These are phyloP conservation scores for Hypoxylon intermedium DNA, from an alignment of 495 filamentous ascomycete genomes.

Conservation along the genomic window DNA sequence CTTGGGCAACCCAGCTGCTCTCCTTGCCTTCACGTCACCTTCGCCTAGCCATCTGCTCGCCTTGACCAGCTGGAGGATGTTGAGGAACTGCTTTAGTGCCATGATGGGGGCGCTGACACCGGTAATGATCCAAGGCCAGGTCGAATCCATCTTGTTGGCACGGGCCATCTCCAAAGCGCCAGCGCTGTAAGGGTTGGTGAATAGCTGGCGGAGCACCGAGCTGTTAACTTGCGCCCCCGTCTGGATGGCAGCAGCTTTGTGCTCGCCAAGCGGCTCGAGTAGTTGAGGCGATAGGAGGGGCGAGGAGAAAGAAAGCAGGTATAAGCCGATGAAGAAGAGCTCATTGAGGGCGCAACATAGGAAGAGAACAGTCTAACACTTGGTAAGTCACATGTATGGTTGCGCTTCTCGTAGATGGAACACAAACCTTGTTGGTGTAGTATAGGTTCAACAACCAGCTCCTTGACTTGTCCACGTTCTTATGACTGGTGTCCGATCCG, in stretches of 20 bases:
- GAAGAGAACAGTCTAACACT: slow-evolving; percentile 82
- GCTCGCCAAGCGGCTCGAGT: slow-evolving; percentile 57
- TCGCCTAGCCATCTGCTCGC: slow-evolving; percentile 92
- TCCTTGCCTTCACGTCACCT: slow-evolving; percentile 72
- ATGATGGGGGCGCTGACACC: slow-evolving; percentile 84
- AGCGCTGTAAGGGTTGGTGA: slow-evolving; percentile 84
- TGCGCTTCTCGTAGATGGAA: slow-evolving; percentile 14
- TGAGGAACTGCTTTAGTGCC: slow-evolving; percentile 90
- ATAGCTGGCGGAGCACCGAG: slow-evolving; percentile 67
- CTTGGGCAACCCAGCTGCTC: slow-evolving; percentile 57
- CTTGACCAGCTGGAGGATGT: slow-evolving; percentile 92
- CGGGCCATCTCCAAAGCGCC: slow-evolving; percentile 89
- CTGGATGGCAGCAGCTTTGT: slow-evolving; percentile 61
- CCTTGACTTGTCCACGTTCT: slow-evolving; percentile 83
- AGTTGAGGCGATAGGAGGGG: slow-evolving; percentile 85
- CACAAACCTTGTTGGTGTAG: slow-evolving; percentile 90
- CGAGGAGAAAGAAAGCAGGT: slow-evolving; percentile 94
- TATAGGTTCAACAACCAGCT: slow-evolving; percentile 89
- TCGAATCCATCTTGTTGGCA: slow-evolving; percentile 84
- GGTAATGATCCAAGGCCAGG: slow-evolving; percentile 86
- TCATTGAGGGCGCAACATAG: slow-evolving; percentile 90
- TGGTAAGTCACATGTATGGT: slow-evolving; percentile 24
- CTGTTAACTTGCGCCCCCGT: slow-evolving; percentile 71
- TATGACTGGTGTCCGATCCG: slow-evolving; percentile 80
- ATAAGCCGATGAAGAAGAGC: slow-evolving; percentile 95